Conservation (phyloP, 176 grass and related monocot genomes). For the Saccharum officinarum region DNA sequence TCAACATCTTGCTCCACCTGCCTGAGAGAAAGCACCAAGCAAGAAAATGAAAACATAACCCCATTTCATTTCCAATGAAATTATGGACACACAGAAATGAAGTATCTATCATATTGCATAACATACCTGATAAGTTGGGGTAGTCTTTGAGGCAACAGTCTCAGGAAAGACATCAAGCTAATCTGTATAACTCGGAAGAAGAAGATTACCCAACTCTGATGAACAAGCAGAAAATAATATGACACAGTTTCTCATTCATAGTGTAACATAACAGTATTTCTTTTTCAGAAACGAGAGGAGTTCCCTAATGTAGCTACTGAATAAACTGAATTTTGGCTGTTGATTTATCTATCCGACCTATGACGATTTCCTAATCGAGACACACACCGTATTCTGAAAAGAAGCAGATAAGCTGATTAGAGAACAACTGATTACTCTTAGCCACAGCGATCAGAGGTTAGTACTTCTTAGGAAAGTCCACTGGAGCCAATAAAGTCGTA, state of each 20-base stretch:
- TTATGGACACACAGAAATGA: background rate
- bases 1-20: conserved; percentile 88
- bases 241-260: background rate
- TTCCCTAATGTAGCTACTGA: background rate
- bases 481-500: background rate
- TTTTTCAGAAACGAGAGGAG: too few species aligned
- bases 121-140: conserved; percentile 44
- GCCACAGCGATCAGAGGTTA: background rate
- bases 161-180: conserved; percentile 42
- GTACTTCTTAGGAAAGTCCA: background rate
- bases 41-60: background rate
- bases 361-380: background rate
- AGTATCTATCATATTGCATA: background rate
- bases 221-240: background rate
- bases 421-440: background rate
- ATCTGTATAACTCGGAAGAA: background rate
- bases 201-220: background rate
- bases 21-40: conserved; percentile 39
- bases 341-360: background rate
- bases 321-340: background rate
- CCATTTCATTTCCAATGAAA: background rate
- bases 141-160: conserved; percentile 46
- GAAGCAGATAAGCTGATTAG: background rate
- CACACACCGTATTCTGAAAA: background rate
- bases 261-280: background rate